Base-by-base conservation (phyloP, 2,329 filamentous ascomycete species). In the Aureobasidium sp. region DNA sequence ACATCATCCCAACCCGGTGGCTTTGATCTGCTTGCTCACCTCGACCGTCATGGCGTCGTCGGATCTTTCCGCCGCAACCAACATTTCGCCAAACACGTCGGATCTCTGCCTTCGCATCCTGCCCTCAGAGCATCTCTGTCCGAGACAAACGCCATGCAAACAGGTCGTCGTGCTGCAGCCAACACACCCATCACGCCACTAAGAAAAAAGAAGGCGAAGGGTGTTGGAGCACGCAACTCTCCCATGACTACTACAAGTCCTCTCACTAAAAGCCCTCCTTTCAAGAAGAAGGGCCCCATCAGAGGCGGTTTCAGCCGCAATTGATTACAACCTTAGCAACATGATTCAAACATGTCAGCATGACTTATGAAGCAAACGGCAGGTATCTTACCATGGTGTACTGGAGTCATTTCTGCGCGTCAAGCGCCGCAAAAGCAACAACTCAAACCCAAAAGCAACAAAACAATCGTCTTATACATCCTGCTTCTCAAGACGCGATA, bases 1-100 rank as follows among this genome's bases (percentile, higher is more conserved):
- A 52, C 61, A n/a, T 55, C 62, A 17, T 58, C 59, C 8, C 57
- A 60, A 51, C 46, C 47, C 29, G 41, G 36, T 39, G 63, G 62
- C 12, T 53, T 59, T 15, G 62, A 81, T 29, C 80, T 87, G 61
- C 76, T 88, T n/a, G 80, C 81, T 60, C 86, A 88, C 67, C 84
- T 91, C 42, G 85, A 88, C 68, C 66, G 68, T 3, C 70, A 65
- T 29, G 83, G 86, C 62, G 84, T 87, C 15, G 89, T 94, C 39
- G 88, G 88, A 41, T 88, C 89, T 1, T 95, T 94, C 79, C 89
- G 89, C 62, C 79, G 77, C 46, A 82, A 83, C 65, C 79, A 82
- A 68, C 76, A 70, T 73, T 77, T 65, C 76, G 83, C 70, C 74
- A 81, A 68, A 71, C 79, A 64, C 69, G 78, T 69, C 75, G 79